These are phyloP conservation scores for Hypoxylon sp. DNA, from an alignment of 2,329 filamentous ascomycete species.

Conservation along the genomic window DNA sequence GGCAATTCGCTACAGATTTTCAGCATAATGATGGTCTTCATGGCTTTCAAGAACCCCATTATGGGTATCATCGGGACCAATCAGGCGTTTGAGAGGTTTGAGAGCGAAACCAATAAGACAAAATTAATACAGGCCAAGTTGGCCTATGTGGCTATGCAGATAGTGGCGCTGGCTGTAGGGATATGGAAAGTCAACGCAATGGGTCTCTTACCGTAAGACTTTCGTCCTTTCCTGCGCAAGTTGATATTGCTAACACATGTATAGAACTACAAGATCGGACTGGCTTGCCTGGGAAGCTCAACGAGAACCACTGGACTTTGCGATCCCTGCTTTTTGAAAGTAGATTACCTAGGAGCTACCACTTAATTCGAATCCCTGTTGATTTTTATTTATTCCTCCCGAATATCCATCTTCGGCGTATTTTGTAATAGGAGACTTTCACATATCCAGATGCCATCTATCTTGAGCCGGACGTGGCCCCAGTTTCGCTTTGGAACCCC, in stretches of 20 bases:
- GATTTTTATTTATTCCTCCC: neutral
- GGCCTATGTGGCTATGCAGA: constrained; percentile 88
- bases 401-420: neutral
- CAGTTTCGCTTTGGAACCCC: constrained; percentile 27
- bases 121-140: constrained; percentile 86
- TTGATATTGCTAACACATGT: constrained; percentile 46
- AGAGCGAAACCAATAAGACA: constrained; percentile 79
- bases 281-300: constrained; percentile 96
- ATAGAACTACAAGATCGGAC: constrained; percentile 91
- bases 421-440: neutral
- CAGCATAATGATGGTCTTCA: constrained; percentile 99
- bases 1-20: constrained; percentile 98
- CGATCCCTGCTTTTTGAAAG: constrained; percentile 70
- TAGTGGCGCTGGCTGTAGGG: constrained; percentile 84
- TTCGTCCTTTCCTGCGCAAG: neutral
- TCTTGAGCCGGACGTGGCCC: constrained; percentile 35
- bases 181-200: constrained; percentile 98
- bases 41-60: constrained; percentile 97
- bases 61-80: constrained; percentile 86
- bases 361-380: constrained; percentile 12
- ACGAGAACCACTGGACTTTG: constrained; percentile 74
- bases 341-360: constrained; percentile 1
- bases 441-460: neutral
- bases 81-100: constrained; percentile 89
- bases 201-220: constrained; percentile 85